Conservation (phyloP, 176 grass and related monocot genomes). For the Phyllostachys edulis region DNA sequence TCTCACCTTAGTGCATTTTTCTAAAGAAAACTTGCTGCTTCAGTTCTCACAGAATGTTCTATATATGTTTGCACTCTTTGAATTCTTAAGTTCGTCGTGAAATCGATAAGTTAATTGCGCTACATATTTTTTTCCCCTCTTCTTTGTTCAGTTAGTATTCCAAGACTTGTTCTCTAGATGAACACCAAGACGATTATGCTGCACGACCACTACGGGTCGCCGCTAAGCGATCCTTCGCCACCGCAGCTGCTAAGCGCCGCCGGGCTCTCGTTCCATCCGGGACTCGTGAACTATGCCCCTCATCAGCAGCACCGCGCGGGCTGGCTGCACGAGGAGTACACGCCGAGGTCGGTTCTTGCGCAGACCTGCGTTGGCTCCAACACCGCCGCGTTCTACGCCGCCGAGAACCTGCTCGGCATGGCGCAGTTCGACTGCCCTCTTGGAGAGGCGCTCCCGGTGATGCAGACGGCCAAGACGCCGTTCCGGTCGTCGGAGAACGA, state of each 20-base stretch:
- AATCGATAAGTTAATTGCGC: not conserved
- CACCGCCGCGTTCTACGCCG: conserved; percentile 47
- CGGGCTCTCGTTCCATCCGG: conserved; percentile 13
- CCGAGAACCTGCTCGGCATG: conserved; percentile 49
- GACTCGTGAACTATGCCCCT: conserved; percentile 4
- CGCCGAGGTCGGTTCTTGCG: conserved; percentile 6
- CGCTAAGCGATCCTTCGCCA: conserved; percentile 34
- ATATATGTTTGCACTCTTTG: not conserved
- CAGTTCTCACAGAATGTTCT: conserved; percentile 21
- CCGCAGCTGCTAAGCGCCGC: conserved; percentile 21
- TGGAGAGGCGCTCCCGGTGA: not conserved
- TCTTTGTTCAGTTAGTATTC: conserved; percentile 9
- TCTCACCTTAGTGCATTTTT: not conserved
- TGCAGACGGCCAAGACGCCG: not conserved
- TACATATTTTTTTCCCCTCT: not conserved
- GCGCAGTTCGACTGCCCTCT: conserved; percentile 27
- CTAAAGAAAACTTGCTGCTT: not conserved
- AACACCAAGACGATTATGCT: conserved; percentile 57
- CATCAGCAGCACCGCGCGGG: conserved; percentile 15
- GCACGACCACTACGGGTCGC: conserved; percentile 40
- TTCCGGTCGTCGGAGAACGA: not conserved
- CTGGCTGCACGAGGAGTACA: conserved; percentile 19
- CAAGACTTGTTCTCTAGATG: conserved; percentile 33
- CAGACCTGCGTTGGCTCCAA: conserved; percentile 47
- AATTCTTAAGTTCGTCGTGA: not conserved